These are phyloP conservation scores for Phalaenopsis equestris DNA, from an alignment of 106 monocot genomes.

Conservation along the genomic window DNA sequence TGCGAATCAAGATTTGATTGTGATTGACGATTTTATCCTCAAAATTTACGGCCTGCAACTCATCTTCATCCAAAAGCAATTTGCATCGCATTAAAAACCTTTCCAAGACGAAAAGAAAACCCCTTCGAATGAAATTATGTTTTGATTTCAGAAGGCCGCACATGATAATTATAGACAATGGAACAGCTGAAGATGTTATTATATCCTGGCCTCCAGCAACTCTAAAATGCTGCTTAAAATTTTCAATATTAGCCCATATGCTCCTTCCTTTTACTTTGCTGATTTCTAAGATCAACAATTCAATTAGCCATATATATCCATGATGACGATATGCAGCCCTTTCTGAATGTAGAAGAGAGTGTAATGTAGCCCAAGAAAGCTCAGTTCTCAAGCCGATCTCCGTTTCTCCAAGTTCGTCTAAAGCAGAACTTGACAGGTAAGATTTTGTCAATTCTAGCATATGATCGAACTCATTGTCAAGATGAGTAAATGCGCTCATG, in stretches of 20 bases:
- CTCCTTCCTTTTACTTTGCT: constrained; percentile 34
- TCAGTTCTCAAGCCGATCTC: constrained; percentile 34
- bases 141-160: constrained; percentile 91
- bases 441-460: constrained; percentile 72
- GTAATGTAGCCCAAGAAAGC: constrained; percentile 83
- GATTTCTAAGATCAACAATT: constrained; percentile 77
- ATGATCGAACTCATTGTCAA: constrained; percentile 64
- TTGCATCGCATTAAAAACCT: constrained; percentile 90
- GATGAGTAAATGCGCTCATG: constrained; percentile 53
- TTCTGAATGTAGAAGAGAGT: constrained; percentile 86
- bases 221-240: constrained; percentile 58
- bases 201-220: constrained; percentile 66
- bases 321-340: constrained; percentile 65
- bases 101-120: constrained; percentile 91
- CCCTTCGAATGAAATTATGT: constrained; percentile 82
- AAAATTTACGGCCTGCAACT: constrained; percentile 22
- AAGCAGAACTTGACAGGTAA: constrained; percentile 36
- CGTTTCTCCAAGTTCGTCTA: constrained; percentile 35
- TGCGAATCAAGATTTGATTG: constrained; percentile 39
- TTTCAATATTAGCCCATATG: constrained; percentile 60
- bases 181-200: constrained; percentile 32
- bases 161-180: constrained; percentile 58
- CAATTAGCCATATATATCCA: constrained; percentile 91
- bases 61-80: constrained; percentile 79
- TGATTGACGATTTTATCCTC: constrained; percentile 17